Base-by-base conservation (phyloP, 257 asterid species). In the Ligustrum vulgare region DNA sequence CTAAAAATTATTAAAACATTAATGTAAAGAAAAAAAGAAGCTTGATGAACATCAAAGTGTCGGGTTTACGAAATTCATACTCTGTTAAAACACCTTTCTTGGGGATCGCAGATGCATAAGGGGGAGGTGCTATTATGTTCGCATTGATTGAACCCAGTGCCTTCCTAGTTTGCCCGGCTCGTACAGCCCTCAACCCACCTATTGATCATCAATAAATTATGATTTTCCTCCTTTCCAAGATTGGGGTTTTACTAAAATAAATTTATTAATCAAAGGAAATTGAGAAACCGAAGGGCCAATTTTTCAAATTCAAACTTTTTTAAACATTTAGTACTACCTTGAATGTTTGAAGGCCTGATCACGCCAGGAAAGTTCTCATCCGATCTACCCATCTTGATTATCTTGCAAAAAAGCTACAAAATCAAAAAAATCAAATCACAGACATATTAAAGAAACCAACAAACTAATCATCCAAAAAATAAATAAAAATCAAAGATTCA, bases 331-430 rank as follows among this genome's bases (percentile, higher is more conserved):
- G 23, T 18, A 67, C 62, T 3, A 86, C 89, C 89, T 79, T 86
- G 96, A 86, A 72, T 65, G 75, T 84, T 88, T 72, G 92, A 83
- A 65, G 88, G 80, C 88, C 87, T 86, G 78, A 83, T 86, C 81
- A 82, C 79, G n/a, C 78, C 82, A 15, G 78, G 49, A 70, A 36
- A 76, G 69, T 90, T 94, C 91, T 94, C 97, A 49, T 91, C 84
- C 49, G 97, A 82, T 88, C 94, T 84, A 71, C 36, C 89, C 97
- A 88, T 91, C 79, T 84, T 82, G 74, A 74, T 66, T 37, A 65
- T 65, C 66, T 72, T 71, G 72, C 34, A 67, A 70, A 72, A 54
- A 54, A 72, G 18, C 78, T 36, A 56, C 18, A 67, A 22, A n/a
- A 10, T 69, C 37, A 31, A 77, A 54, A 71, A 43, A 28, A 72